Conservation (phyloP, 2,329 filamentous ascomycete genomes). For the Xylaria sp. region DNA sequence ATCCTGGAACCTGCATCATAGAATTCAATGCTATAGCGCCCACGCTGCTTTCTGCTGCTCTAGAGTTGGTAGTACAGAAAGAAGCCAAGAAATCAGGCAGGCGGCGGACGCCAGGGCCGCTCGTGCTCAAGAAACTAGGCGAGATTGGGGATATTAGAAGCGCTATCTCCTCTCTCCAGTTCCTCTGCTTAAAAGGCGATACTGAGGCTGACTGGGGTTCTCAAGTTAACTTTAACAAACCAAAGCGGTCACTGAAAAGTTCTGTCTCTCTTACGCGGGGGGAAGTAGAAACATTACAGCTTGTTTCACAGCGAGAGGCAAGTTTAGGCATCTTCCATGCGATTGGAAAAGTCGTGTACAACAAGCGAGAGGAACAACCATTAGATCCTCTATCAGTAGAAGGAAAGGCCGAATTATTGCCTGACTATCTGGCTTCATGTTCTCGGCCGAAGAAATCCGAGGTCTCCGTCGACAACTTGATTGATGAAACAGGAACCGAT, state of each 20-base stretch:
- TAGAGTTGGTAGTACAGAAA: slow-evolving; percentile 84
- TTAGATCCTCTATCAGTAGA: slow-evolving; percentile 52
- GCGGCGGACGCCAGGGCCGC: slow-evolving; percentile 78
- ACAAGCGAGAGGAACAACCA: slow-evolving; percentile 77
- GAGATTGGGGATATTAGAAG: slow-evolving; percentile 93
- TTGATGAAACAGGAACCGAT: slow-evolving; percentile 94
- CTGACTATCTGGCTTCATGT: slow-evolving; percentile 66
- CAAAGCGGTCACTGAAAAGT: slow-evolving; percentile 70
- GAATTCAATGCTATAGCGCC: slow-evolving; percentile 95
- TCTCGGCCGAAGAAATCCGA: slow-evolving; percentile 71
- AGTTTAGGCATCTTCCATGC: slow-evolving; percentile 96
- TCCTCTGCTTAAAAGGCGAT: slow-evolving; percentile 86
- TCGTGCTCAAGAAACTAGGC: slow-evolving; percentile 80
- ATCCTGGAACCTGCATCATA: slow-evolving; percentile 81
- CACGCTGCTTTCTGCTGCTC: slow-evolving; percentile 83
- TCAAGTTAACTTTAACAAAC: slow-evolving; percentile 76
- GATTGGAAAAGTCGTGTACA: slow-evolving; percentile 95
- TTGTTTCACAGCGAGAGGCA: slow-evolving; percentile 87
- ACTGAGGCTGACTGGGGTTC: slow-evolving; percentile 79
- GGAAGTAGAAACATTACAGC: slow-evolving; percentile 81
- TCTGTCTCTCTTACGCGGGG: slow-evolving; percentile 73
- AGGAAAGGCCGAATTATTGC: slow-evolving; percentile 64
- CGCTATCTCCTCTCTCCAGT: slow-evolving; percentile 91
- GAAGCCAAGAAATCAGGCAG: slow-evolving; percentile 83
- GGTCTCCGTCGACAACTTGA: slow-evolving; percentile 78